These are phyloP conservation scores for Garcia nutans DNA, from an alignment of 345 rosid species.

Conservation along the genomic window DNA sequence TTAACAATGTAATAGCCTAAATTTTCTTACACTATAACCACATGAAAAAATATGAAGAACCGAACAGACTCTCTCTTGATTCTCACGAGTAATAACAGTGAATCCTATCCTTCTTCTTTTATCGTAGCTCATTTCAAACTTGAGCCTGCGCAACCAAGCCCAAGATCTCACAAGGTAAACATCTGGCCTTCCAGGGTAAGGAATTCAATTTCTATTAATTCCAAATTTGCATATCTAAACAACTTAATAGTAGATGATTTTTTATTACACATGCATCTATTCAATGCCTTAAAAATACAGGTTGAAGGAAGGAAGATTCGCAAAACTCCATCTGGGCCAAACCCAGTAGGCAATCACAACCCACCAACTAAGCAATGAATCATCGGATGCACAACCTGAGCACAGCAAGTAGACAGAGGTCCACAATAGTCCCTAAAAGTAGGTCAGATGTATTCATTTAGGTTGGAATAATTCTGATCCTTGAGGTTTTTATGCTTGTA, in stretches of 20 bases:
- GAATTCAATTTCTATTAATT: background rate
- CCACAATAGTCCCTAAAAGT: background rate
- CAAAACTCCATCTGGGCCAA: constrained; percentile 47
- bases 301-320: constrained; percentile 36
- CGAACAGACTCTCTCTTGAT: too few species aligned
- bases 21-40: background rate
- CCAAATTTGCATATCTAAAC: background rate
- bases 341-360: constrained; percentile 44
- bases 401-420: constrained; percentile 10
- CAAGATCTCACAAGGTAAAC: constrained; percentile 22
- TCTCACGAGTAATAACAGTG: background rate
- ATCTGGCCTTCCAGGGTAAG: constrained; percentile 39
- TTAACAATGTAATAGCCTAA: background rate
- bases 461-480: constrained; percentile 16
- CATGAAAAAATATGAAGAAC: background rate
- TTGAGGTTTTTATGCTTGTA: constrained; percentile 26
- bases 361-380: constrained; percentile 47
- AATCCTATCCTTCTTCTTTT: background rate
- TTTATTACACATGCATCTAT: background rate
- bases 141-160: constrained; percentile 27
- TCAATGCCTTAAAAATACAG: constrained; percentile 31
- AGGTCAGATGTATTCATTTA: constrained; percentile 27
- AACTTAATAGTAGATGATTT: background rate
- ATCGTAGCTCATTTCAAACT: constrained; percentile 33
- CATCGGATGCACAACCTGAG: constrained; percentile 14